A percentile compares a stretch with the other conserved stretches of the same genome.
These are phyloP conservation scores for Pseudocercospora eumusae DNA, from an alignment of 2,329 filamentous ascomycete genomes.

Conservation along the genomic window DNA sequence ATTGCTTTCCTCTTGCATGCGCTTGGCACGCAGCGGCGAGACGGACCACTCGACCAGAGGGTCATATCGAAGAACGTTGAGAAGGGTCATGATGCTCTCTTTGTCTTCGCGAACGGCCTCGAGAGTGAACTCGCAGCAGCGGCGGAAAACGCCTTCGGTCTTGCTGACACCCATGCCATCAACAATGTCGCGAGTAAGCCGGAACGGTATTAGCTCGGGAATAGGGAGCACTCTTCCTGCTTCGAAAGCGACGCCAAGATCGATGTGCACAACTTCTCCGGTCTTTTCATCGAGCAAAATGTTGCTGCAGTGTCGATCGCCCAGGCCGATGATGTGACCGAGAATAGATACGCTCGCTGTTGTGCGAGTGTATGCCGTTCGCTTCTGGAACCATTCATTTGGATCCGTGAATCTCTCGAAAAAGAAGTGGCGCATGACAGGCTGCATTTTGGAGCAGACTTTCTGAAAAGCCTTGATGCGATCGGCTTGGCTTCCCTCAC, in stretches of 20 bases:
- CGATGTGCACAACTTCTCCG: conserved; percentile 94
- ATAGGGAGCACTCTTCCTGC: conserved; percentile 92
- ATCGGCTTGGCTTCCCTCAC: conserved; percentile 60
- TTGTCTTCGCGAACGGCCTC: conserved; percentile 93
- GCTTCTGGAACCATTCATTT: conserved; percentile 90
- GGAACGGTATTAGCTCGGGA: conserved; percentile 93
- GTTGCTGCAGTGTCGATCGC: conserved; percentile 94
- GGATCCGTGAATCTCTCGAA: conserved; percentile 92
- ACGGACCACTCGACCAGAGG: conserved; percentile 95
- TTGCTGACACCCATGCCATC: conserved; percentile 96
- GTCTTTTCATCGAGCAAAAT: conserved; percentile 88
- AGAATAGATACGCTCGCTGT: conserved; percentile 95
- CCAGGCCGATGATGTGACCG: conserved; percentile 82
- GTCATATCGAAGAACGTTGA: conserved; percentile 97
- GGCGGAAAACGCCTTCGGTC: conserved; percentile 91
- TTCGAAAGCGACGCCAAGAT: conserved; percentile 95
- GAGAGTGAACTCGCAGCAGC: conserved; percentile 98
- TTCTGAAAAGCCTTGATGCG: conserved; percentile 75
- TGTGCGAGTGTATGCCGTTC: conserved; percentile 87
- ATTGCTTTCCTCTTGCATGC: conserved; percentile 65
- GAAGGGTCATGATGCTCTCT: conserved; percentile 96
- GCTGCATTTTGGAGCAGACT: conserved; percentile 79
- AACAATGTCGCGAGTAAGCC: conserved; percentile 88
- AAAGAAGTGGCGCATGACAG: conserved; percentile 95
- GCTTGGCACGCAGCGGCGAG: conserved; percentile 66